Conservation (phyloP, 345 rosid species). For the Balakata baccata region DNA sequence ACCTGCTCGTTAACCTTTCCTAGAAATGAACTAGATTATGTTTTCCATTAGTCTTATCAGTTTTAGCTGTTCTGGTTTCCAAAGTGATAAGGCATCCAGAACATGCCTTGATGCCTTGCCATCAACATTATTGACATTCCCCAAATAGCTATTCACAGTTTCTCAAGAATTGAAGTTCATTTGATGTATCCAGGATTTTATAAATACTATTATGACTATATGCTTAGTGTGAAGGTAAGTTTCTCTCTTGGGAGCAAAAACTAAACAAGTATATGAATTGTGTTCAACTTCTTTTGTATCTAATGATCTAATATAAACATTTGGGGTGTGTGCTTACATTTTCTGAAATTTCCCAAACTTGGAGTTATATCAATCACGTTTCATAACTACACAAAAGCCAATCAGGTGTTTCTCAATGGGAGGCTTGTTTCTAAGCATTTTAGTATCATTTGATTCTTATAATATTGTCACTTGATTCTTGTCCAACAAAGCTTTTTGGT, state of each 20-base stretch:
- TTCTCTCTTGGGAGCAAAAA: background rate
- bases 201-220: background rate
- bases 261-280: background rate
- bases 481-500: background rate
- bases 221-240: background rate
- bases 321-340: background rate
- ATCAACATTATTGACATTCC: too few species aligned
- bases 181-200: background rate
- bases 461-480: background rate
- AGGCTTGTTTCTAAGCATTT: background rate
- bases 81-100: background rate
- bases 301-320: background rate
- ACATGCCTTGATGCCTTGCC: background rate
- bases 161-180: background rate
- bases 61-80: background rate
- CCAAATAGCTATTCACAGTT: background rate
- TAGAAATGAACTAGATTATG: background rate
- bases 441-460: background rate
- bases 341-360: background rate
- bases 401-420: background rate
- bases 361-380: background rate
- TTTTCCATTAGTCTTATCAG: background rate
- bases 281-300: background rate
- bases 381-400: background rate
- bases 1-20: background rate